phyloP scores from a whole-genome alignment of 208 protist species.

The Wallacemonas sp. region DNA sequence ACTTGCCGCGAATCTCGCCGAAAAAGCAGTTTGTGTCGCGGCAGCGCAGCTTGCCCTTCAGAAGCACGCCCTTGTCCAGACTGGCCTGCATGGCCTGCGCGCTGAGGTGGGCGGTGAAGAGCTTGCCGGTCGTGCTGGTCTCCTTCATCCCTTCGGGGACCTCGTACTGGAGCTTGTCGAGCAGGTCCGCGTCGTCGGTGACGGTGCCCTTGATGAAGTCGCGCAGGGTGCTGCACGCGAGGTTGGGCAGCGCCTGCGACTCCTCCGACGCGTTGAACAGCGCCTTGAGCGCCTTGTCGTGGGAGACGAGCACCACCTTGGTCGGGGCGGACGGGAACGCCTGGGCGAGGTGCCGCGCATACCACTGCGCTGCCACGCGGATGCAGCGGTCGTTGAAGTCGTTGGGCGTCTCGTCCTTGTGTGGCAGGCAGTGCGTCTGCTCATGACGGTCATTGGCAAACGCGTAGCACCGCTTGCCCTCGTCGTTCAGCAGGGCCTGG shows the following conservation, averaged over 20 bases:
- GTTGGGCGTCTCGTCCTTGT: slow-evolving; percentile 76
- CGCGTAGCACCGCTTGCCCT: slow-evolving; percentile 82
- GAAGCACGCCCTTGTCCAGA: slow-evolving; percentile 55
- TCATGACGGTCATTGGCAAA: slow-evolving; percentile 93
- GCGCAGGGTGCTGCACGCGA: slow-evolving; percentile 65
- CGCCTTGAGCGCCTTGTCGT: slow-evolving; percentile 64
- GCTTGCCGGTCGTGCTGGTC: slow-evolving; percentile 27
- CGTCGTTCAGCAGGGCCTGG: slow-evolving; percentile 70
- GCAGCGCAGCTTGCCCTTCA: slow-evolving; percentile 78
- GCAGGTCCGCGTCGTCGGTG: slow-evolving; percentile 60
- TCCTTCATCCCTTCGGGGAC: slow-evolving; percentile 78
- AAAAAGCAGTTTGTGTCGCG: slow-evolving; percentile 87
- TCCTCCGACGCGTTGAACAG: slow-evolving; percentile 24
- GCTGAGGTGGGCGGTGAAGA: slow-evolving; percentile 66
- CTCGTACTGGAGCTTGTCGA: slow-evolving; percentile 84
- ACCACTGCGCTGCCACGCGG: slow-evolving; percentile 85
- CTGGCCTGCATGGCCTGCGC: slow-evolving; percentile 51
- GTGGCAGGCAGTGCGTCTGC: slow-evolving; percentile 78
- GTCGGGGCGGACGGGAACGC: slow-evolving; percentile 35
- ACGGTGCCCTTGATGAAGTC: slow-evolving; percentile 58
- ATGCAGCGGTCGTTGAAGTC: slow-evolving; percentile 93
- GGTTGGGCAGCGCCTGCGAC: slow-evolving; percentile 33
- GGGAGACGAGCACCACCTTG: slow-evolving; percentile 63
- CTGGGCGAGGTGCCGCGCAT: slow-evolving; percentile 60
- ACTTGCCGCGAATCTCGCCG: slow-evolving; percentile 87